A percentile compares a stretch with the other conserved stretches of the same genome.
Conservation (phyloP, 2,329 filamentous ascomycete genomes). For the Tolypocladium guangdongense region DNA sequence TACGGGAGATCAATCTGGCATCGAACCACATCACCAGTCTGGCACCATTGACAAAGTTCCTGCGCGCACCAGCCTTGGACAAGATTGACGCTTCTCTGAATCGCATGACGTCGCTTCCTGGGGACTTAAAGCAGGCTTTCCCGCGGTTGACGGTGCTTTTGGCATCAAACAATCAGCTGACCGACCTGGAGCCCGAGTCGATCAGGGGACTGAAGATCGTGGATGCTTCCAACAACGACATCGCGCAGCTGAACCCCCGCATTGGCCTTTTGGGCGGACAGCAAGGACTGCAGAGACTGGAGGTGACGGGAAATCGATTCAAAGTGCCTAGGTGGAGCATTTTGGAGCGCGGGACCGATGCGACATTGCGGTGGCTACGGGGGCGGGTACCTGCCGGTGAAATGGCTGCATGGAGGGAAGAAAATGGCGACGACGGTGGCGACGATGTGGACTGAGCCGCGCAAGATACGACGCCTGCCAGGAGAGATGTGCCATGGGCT, state of each 20-base stretch:
- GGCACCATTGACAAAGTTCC: conserved; percentile 49
- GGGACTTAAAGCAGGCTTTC: conserved; percentile 51
- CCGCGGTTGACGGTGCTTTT: conserved; percentile 61
- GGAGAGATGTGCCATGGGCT: background rate
- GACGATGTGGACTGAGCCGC: conserved; percentile 9
- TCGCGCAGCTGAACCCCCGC: conserved; percentile 68
- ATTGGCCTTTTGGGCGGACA: conserved; percentile 64
- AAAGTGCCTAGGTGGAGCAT: conserved; percentile 77
- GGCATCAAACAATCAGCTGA: conserved; percentile 69
- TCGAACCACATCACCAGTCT: conserved; percentile 65
- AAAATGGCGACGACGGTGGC: conserved; percentile 26
- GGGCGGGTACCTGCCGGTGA: conserved; percentile 59
- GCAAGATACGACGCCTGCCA: background rate
- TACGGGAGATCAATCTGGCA: conserved; percentile 68
- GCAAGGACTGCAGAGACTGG: conserved; percentile 51
- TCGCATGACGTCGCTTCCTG: conserved; percentile 60
- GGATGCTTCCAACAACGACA: conserved; percentile 77
- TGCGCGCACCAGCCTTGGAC: conserved; percentile 65
- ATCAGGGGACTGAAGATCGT: conserved; percentile 66
- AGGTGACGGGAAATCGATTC: conserved; percentile 79
- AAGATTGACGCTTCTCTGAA: conserved; percentile 78
- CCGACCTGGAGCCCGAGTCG: conserved; percentile 59
- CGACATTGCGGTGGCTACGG: conserved; percentile 69
- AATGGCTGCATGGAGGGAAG: conserved; percentile 44
- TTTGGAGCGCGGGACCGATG: conserved; percentile 78